Conservation (phyloP, 2,329 filamentous ascomycete species). For the Zasmidium angulare region DNA sequence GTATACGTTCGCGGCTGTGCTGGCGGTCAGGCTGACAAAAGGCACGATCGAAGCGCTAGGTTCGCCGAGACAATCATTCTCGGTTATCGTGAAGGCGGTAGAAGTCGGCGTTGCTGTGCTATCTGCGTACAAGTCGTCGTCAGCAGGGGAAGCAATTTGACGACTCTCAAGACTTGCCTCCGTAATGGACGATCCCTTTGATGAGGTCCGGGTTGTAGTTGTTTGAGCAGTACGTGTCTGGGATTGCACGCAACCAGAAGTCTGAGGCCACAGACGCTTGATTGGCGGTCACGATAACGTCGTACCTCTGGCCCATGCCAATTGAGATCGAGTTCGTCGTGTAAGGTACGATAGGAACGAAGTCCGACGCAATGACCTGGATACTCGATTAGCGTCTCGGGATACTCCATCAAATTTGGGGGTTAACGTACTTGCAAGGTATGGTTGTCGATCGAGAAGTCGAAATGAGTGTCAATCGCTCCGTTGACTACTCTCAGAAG, state of each 20-base stretch:
- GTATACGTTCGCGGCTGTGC: too few relatives aligned
- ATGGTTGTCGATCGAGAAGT: constrained; percentile 37
- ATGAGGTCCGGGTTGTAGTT: constrained; percentile 33
- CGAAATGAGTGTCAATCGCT: constrained; percentile 34
- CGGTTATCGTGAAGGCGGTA: too few relatives aligned
- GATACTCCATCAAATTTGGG: too few relatives aligned
- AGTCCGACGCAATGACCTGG: constrained; percentile 42
- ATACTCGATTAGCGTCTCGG: too few relatives aligned
- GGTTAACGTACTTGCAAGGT: too few relatives aligned
- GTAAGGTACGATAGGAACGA: constrained; percentile 38
- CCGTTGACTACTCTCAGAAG: constrained; percentile 41
- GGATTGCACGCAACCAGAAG: constrained; percentile 38
- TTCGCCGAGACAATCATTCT: too few relatives aligned
- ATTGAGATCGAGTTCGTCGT: neutral
- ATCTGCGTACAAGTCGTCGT: too few relatives aligned
- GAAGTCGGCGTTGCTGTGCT: constrained; percentile 31
- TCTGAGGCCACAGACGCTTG: constrained; percentile 28
- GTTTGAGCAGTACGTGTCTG: constrained; percentile 39
- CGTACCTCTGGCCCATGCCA: constrained; percentile 25
- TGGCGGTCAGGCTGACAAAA: too few relatives aligned
- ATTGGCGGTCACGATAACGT: constrained; percentile 37
- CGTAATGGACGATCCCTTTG: constrained; percentile 37
- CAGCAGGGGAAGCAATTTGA: too few relatives aligned
- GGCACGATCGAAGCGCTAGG: too few relatives aligned
- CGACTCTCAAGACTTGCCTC: too few relatives aligned